Evolutionary conservation across 2,329 filamentous ascomycete species (phyloP).

Genomic region (Tolypocladium inflatum): DNA sequence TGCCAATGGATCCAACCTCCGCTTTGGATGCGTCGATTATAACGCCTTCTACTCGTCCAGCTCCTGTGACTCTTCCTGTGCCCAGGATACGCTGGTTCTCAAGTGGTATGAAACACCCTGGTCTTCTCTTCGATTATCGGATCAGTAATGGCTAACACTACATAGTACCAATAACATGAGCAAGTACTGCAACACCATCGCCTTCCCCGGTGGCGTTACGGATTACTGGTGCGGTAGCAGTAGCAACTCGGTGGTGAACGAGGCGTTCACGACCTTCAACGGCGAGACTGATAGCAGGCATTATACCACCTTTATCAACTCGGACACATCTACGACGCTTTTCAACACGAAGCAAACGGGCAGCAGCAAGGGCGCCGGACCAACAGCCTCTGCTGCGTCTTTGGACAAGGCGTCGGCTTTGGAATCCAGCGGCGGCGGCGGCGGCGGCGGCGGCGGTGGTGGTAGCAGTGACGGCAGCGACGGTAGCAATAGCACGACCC

Average conservation of each 20-base stretch:
- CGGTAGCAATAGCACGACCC: constrained; percentile 8
- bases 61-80: constrained; percentile 30
- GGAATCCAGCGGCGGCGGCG: background rate
- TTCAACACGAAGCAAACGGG: background rate
- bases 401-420: background rate
- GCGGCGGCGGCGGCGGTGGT: too few species aligned
- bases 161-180: constrained; percentile 22
- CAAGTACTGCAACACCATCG: constrained; percentile 36
- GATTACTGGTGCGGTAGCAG: constrained; percentile 35
- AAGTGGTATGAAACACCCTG: constrained; percentile 30
- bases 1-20: constrained; percentile 20
- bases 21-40: constrained; percentile 29
- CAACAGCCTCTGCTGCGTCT: background rate
- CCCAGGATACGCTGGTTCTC: constrained; percentile 27
- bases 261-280: constrained; percentile 29
- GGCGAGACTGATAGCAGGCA: constrained; percentile 19
- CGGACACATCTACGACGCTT: background rate
- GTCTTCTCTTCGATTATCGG: background rate
- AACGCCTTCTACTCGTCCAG: constrained; percentile 21
- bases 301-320: background rate
- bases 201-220: constrained; percentile 27
- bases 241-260: constrained; percentile 21
- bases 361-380: background rate
- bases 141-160: background rate
- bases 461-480: background rate